A percentile compares a stretch with the other conserved stretches of the same genome.
Evolutionary conservation across 2,329 filamentous ascomycete species (phyloP).

Genomic region (Hymenoscyphus occultus): DNA sequence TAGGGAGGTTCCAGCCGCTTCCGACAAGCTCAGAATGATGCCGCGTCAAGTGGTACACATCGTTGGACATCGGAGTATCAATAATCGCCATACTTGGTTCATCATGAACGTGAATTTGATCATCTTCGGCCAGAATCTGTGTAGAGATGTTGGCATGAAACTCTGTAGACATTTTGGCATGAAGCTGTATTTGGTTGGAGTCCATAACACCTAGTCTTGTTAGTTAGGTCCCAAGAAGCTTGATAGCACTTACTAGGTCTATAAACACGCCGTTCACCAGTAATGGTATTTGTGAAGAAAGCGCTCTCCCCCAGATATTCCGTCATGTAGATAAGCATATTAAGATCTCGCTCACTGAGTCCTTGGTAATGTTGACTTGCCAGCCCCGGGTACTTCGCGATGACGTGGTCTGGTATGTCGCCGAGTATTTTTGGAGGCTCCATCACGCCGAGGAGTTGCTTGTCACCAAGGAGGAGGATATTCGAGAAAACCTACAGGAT

Average conservation of each 20-base stretch:
- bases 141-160: neutral
- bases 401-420: too few species aligned
- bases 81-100: neutral
- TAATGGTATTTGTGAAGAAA: neutral
- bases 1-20: neutral
- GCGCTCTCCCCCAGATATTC: too few species aligned
- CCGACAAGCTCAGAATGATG: neutral
- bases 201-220: too few species aligned
- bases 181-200: too few species aligned
- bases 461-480: too few species aligned
- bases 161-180: neutral
- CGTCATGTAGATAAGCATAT: too few species aligned
- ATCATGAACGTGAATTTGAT: neutral
- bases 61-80: neutral
- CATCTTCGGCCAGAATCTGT: neutral
- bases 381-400: too few species aligned
- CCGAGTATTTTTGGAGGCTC: too few species aligned
- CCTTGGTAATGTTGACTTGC: too few species aligned
- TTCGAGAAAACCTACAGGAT: too few species aligned
- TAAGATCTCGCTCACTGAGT: too few species aligned
- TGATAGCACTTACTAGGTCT: neutral
- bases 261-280: neutral
- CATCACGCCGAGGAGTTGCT: too few species aligned
- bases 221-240: neutral
- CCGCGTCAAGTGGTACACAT: neutral